These are phyloP conservation scores for Stagonosporopsis chrysanthemi DNA, from an alignment of 2,329 filamentous ascomycete species.

Conservation along the genomic window DNA sequence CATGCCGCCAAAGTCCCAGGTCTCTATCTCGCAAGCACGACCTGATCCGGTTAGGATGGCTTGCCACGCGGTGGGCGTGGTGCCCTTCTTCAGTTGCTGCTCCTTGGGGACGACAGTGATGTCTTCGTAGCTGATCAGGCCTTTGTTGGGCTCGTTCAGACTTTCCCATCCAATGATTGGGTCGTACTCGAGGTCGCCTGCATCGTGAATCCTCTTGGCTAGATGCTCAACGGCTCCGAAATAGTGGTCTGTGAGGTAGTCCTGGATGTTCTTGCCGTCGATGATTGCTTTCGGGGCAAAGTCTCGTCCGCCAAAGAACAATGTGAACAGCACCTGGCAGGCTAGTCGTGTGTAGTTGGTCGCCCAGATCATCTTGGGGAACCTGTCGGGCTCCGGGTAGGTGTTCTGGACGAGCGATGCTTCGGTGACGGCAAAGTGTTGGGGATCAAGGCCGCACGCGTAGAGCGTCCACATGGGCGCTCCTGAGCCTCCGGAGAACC, in stretches of 20 bases:
- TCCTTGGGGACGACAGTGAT: constrained; percentile 82
- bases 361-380: constrained; percentile 99
- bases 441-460: constrained; percentile 88
- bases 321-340: constrained; percentile 87
- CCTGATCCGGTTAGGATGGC: constrained; percentile 91
- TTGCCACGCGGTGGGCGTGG: constrained; percentile 93
- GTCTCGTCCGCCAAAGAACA: constrained; percentile 89
- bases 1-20: constrained; percentile 92
- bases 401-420: constrained; percentile 96
- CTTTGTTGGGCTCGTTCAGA: constrained; percentile 92
- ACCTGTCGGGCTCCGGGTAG: constrained; percentile 81
- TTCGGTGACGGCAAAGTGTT: constrained; percentile 83
- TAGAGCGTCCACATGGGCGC: constrained; percentile 98
- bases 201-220: constrained; percentile 84
- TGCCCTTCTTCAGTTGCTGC: constrained; percentile 90
- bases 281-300: constrained; percentile 97
- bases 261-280: constrained; percentile 93
- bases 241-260: constrained; percentile 90
- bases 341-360: constrained; percentile 93
- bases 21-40: constrained; percentile 85
- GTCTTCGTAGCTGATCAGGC: constrained; percentile 83
- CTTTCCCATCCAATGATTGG: constrained; percentile 96
- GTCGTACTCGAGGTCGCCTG: constrained; percentile 84
- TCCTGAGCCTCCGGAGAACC: constrained; percentile 91
- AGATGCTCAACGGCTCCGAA: constrained; percentile 80